phyloP scores from a whole-genome alignment of 2,329 filamentous ascomycete species.

The Lecanicillium sp. region DNA sequence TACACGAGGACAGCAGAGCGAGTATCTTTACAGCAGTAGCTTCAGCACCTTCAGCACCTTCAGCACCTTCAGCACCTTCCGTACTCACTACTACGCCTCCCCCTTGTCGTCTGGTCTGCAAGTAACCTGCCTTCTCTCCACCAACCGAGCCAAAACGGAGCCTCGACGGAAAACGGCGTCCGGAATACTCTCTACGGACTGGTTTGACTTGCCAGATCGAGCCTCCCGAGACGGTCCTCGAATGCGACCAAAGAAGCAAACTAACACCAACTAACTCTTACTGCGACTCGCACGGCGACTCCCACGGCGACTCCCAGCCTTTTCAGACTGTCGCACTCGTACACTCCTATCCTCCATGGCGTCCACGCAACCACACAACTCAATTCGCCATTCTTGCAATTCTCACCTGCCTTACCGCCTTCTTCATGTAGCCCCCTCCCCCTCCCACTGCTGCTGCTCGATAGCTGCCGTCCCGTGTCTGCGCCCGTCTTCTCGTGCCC shows the following conservation, averaged over 20 bases:
- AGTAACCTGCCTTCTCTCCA: not conserved
- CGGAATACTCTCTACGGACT: not conserved
- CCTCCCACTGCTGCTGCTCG: too few relatives aligned
- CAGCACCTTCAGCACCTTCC: too few relatives aligned
- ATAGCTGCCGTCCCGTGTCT: too few relatives aligned
- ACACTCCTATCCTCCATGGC: not conserved
- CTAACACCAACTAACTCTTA: too few relatives aligned
- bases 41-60: too few relatives aligned
- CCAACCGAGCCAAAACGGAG: not conserved
- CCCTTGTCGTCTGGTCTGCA: not conserved
- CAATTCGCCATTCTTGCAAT: not conserved
- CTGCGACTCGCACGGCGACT: too few relatives aligned
- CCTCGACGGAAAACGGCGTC: slow-evolving; percentile 9
- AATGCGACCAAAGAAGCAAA: too few relatives aligned
- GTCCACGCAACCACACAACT: not conserved
- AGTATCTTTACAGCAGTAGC: too few relatives aligned
- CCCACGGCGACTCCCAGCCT: not conserved
- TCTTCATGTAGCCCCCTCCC: not conserved
- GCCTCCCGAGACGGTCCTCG: too few relatives aligned
- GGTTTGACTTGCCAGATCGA: not conserved
- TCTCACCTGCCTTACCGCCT: slow-evolving; percentile 6
- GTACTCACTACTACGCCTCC: not conserved
- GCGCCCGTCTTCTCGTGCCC: not conserved
- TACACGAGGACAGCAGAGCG: too few relatives aligned
- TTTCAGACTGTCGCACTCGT: not conserved